These are phyloP conservation scores for Blastocystis hominis DNA, from an alignment of 352 stramenopile species.

Conservation along the genomic window DNA sequence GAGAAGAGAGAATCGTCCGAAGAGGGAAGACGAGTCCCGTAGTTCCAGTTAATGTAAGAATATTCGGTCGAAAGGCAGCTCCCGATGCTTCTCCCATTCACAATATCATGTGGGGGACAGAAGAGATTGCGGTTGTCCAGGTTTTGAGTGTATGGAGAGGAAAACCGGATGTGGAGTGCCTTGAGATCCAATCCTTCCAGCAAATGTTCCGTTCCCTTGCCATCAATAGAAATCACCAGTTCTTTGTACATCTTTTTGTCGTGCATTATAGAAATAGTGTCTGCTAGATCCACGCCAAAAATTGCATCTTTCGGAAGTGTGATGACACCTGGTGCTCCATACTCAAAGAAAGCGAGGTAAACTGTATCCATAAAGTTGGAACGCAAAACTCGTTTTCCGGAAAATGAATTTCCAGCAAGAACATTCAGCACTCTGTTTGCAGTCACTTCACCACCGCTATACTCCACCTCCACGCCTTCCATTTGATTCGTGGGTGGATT, in stretches of 20 bases:
- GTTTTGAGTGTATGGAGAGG: neutral
- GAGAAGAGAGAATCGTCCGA: neutral
- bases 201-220: neutral
- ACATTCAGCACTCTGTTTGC: slow-evolving; percentile 13
- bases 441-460: slow-evolving; percentile 10
- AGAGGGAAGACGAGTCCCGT: neutral
- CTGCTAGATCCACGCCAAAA: neutral
- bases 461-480: slow-evolving; percentile 1
- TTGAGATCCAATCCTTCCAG: neutral
- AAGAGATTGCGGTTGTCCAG: slow-evolving; percentile 31
- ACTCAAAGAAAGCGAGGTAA: slow-evolving; percentile 13
- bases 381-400: slow-evolving; percentile 13
- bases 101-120: slow-evolving; percentile 37
- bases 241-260: slow-evolving; percentile 45
- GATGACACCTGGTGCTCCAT: slow-evolving; percentile 40
- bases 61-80: slow-evolving; percentile 13
- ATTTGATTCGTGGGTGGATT: neutral
- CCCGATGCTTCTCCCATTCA: neutral
- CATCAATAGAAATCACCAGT: neutral
- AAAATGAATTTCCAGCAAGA: slow-evolving; percentile 25
- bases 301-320: slow-evolving; percentile 9
- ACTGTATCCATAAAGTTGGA: slow-evolving; percentile 24
- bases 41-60: slow-evolving; percentile 14
- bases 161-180: neutral
- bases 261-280: neutral